A percentile compares a stretch with the other conserved stretches of the same genome.
phyloP scores from a whole-genome alignment of 2,329 filamentous ascomycete species.

The Scorias spongiosa region DNA sequence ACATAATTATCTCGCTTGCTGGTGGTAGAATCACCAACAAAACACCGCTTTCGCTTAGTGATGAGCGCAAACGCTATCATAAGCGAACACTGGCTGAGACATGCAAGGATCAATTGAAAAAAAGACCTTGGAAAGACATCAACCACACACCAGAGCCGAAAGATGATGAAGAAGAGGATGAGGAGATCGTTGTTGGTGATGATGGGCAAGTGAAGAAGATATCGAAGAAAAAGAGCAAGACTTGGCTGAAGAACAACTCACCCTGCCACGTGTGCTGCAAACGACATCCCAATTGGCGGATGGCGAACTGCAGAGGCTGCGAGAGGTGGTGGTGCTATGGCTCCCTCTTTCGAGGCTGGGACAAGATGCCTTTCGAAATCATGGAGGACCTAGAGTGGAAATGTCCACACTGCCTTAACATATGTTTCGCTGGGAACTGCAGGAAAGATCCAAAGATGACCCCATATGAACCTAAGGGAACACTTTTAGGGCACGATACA shows the following conservation, averaged over 20 bases:
- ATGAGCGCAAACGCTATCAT: conserved; percentile 49
- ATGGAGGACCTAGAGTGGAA: conserved; percentile 74
- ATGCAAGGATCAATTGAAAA: conserved; percentile 76
- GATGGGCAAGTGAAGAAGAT: conserved; percentile 49
- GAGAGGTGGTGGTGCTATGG: conserved; percentile 77
- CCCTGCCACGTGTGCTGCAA: conserved; percentile 73
- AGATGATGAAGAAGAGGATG: conserved; percentile 31
- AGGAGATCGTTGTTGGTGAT: conserved; percentile 47
- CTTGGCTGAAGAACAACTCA: conserved; percentile 34
- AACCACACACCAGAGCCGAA: conserved; percentile 40
- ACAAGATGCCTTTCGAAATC: conserved; percentile 68
- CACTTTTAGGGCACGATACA: conserved; percentile 80
- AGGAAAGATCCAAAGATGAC: conserved; percentile 51
- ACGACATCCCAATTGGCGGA: conserved; percentile 68
- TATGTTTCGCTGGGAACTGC: conserved; percentile 78
- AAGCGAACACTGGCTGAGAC: conserved; percentile 79
- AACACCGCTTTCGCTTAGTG: conserved; percentile 55
- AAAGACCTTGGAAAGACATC: conserved; percentile 70
- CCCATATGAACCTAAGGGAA: conserved; percentile 76
- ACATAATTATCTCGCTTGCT: conserved; percentile 59
- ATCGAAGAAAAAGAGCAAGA: conserved; percentile 41
- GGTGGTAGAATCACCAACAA: conserved; percentile 48
- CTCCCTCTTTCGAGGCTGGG: conserved; percentile 80
- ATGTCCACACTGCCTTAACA: conserved; percentile 71
- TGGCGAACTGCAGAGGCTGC: conserved; percentile 68